These are phyloP conservation scores for Ceratobasidium sp. DNA, from an alignment of 1,284 basidiomycete species.

Conservation along the genomic window DNA sequence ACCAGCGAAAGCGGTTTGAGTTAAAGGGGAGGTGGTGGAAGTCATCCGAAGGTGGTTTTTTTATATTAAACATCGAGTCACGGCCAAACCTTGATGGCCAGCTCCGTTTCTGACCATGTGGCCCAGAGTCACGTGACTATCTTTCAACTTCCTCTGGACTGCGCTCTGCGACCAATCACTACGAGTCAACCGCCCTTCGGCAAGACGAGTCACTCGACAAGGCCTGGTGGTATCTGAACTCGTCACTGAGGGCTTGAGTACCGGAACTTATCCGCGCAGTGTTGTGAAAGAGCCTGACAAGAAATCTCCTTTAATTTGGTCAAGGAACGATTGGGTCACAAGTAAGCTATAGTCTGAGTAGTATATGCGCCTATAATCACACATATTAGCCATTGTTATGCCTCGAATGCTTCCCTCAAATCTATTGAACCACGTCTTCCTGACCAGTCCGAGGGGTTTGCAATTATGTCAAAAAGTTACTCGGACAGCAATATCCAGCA, in stretches of 20 bases:
- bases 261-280: neutral
- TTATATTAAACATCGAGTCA: neutral
- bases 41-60: neutral
- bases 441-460: neutral
- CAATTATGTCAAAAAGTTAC: neutral
- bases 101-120: neutral
- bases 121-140: neutral
- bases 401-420: neutral
- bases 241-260: neutral
- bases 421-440: neutral
- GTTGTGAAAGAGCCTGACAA: neutral
- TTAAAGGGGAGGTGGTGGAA: neutral
- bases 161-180: neutral
- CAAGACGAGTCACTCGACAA: too few relatives aligned
- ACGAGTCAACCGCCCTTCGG: neutral
- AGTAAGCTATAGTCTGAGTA: neutral
- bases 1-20: neutral
- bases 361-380: conserved; percentile 7
- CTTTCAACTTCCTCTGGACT: too few relatives aligned
- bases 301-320: neutral
- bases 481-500: neutral
- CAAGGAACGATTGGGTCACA: neutral
- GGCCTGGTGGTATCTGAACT: too few relatives aligned
- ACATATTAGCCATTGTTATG: neutral
- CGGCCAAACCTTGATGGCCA: neutral